A percentile compares a stretch with the other conserved stretches of the same genome.
These are phyloP conservation scores for Endoconidiophora polonica DNA, from an alignment of 2,329 filamentous ascomycete species.

Conservation along the genomic window DNA sequence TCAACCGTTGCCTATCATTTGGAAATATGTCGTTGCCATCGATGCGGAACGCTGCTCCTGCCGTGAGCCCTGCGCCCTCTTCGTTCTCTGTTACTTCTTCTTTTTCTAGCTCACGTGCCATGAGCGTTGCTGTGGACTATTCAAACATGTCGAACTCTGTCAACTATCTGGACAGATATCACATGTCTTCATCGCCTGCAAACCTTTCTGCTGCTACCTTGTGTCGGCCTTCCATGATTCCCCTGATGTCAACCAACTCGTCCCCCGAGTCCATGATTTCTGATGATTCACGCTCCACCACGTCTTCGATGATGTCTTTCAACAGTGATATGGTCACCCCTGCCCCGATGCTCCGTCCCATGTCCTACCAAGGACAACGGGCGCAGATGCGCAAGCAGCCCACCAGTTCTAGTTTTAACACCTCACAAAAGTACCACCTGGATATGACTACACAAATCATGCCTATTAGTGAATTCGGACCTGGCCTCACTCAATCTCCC, in stretches of 20 bases:
- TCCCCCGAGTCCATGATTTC: conserved; percentile 54
- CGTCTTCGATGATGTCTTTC: conserved; percentile 39
- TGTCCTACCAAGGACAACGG: conserved; percentile 39
- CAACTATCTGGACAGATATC: conserved; percentile 26
- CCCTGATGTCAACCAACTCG: conserved; percentile 40
- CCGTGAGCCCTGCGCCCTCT: conserved; percentile 41
- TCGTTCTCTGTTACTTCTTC: conserved; percentile 40
- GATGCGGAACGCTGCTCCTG: conserved; percentile 36
- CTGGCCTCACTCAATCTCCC: not conserved
- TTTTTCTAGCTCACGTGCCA: conserved; percentile 40
- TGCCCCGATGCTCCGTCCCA: conserved; percentile 26
- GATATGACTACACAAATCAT: conserved; percentile 21
- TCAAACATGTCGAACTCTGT: conserved; percentile 23
- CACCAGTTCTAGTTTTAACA: conserved; percentile 47
- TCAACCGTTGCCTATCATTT: conserved; percentile 25
- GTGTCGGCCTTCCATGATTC: conserved; percentile 25
- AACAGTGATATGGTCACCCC: not conserved
- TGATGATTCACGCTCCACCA: conserved; percentile 42
- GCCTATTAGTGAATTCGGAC: conserved; percentile 1
- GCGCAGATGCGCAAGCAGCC: conserved; percentile 27
- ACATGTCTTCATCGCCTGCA: conserved; percentile 35
- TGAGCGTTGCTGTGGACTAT: conserved; percentile 44
- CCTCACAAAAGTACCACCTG: conserved; percentile 23
- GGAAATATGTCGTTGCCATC: conserved; percentile 22
- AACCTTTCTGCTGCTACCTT: conserved; percentile 26